Conservation (phyloP, 2,329 filamentous ascomycete genomes). For the Pseudogymnoascus sp. region DNA sequence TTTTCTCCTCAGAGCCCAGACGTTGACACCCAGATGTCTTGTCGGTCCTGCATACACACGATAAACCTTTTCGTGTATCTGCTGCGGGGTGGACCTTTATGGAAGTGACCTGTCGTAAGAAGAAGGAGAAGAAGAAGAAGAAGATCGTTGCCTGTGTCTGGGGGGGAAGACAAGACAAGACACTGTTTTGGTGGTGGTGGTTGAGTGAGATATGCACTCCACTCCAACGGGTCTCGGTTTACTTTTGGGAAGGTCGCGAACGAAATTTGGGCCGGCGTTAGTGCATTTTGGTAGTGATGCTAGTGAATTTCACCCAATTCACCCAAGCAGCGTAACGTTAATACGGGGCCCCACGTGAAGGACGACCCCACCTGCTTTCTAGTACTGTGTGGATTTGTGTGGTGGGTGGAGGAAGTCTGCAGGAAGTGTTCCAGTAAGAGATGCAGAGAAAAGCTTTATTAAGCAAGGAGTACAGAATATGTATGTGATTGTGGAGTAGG, state of each 20-base stretch:
- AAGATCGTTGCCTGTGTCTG: neutral
- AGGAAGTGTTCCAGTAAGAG: neutral
- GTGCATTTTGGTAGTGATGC: slow-evolving; percentile 8
- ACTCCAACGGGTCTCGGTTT: neutral
- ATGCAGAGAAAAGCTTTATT: neutral
- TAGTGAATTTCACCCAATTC: neutral
- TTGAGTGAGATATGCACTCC: neutral
- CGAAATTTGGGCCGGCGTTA: slow-evolving; percentile 5
- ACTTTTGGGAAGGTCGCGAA: slow-evolving; percentile 9
- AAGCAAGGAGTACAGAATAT: neutral
- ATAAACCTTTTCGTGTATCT: neutral
- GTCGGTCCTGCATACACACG: slow-evolving; percentile 6
- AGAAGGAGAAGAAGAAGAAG: neutral
- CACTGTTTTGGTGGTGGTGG: slow-evolving; percentile 1
- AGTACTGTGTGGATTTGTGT: neutral
- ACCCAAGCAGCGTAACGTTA: neutral
- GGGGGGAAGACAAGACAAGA: neutral
- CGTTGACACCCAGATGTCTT: neutral
- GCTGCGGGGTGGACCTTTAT: neutral
- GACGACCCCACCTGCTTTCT: neutral
- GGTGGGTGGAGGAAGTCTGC: too few relatives aligned
- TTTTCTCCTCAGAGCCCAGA: neutral
- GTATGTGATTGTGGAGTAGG: neutral
- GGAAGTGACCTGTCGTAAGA: neutral
- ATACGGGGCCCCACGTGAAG: slow-evolving; percentile 1